Conservation (phyloP, 106 monocot species). For the Dactylorhiza incarnata region DNA sequence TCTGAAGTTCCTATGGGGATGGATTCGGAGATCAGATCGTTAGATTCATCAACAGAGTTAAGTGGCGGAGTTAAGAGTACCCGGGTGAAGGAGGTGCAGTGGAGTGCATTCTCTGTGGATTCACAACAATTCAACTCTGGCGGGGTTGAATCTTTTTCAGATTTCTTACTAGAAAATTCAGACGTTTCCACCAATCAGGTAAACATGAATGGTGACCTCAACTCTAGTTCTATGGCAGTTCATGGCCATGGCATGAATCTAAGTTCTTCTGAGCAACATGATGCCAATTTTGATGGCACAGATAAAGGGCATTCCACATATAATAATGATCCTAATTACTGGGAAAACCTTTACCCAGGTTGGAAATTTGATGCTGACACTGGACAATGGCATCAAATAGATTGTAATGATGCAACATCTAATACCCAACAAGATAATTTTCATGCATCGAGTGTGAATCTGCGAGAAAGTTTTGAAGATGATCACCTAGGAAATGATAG, state of each 20-base stretch:
- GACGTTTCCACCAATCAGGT: constrained; percentile 9
- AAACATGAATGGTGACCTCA: not conserved
- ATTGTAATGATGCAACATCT: constrained; percentile 12
- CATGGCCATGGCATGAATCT: not conserved
- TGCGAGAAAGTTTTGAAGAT: constrained; percentile 8
- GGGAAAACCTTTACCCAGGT: constrained; percentile 83
- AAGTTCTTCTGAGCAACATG: not conserved
- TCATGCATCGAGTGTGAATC: constrained; percentile 5
- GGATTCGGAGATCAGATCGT: not conserved
- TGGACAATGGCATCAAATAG: constrained; percentile 57
- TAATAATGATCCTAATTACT: constrained; percentile 12
- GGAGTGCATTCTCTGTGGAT: constrained; percentile 49
- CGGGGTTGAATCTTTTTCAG: constrained; percentile 37
- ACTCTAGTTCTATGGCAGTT: not conserved
- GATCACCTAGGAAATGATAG: constrained; percentile 1
- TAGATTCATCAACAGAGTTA: constrained; percentile 9
- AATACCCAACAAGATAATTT: constrained; percentile 18
- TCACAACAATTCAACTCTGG: constrained; percentile 10
- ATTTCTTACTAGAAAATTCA: constrained; percentile 33
- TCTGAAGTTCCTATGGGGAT: not conserved
- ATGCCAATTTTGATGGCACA: not conserved
- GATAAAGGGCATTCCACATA: not conserved
- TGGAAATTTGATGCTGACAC: constrained; percentile 76
- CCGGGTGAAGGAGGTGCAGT: constrained; percentile 72
- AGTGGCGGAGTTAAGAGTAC: constrained; percentile 27